phyloP scores from a whole-genome alignment of 352 stramenopile genomes.

The Phytophthora chlamydospora region DNA sequence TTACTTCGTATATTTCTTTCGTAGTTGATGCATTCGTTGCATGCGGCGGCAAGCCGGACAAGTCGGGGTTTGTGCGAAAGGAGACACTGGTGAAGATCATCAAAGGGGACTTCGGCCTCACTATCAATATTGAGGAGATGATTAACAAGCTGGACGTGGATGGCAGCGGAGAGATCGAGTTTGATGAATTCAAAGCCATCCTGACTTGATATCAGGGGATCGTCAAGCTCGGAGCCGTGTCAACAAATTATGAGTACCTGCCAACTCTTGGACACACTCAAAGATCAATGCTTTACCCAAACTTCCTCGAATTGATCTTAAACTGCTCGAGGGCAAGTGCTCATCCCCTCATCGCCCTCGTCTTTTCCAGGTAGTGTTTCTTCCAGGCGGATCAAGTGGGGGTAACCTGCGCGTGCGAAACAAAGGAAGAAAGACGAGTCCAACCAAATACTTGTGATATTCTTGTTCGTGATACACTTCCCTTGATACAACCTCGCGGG shows the following conservation, averaged over 20 bases:
- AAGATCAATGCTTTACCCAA: too few relatives aligned
- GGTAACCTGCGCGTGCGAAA: neutral
- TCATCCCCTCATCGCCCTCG: too few relatives aligned
- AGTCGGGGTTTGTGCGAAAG: constrained; percentile 91
- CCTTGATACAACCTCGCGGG: constrained; percentile 23
- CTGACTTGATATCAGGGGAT: constrained; percentile 69
- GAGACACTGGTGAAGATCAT: constrained; percentile 94
- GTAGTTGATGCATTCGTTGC: constrained; percentile 96
- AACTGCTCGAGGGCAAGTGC: too few relatives aligned
- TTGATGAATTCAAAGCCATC: constrained; percentile 96
- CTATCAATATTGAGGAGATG: constrained; percentile 98
- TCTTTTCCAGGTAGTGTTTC: too few relatives aligned
- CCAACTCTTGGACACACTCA: too few relatives aligned
- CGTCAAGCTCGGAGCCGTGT: too few relatives aligned
- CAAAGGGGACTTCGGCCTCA: constrained; percentile 95
- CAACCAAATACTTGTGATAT: constrained; percentile 17
- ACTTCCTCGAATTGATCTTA: too few relatives aligned
- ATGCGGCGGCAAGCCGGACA: constrained; percentile 94
- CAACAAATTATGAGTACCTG: too few relatives aligned
- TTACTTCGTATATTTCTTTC: neutral
- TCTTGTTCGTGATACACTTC: constrained; percentile 30
- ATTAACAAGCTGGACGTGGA: constrained; percentile 97
- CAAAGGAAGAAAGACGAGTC: neutral
- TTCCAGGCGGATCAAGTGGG: too few relatives aligned
- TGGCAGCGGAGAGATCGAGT: constrained; percentile 95